Evolutionary conservation across 495 filamentous ascomycete genomes (phyloP).

Genomic region (Annulohypoxylon maeteangense): DNA sequence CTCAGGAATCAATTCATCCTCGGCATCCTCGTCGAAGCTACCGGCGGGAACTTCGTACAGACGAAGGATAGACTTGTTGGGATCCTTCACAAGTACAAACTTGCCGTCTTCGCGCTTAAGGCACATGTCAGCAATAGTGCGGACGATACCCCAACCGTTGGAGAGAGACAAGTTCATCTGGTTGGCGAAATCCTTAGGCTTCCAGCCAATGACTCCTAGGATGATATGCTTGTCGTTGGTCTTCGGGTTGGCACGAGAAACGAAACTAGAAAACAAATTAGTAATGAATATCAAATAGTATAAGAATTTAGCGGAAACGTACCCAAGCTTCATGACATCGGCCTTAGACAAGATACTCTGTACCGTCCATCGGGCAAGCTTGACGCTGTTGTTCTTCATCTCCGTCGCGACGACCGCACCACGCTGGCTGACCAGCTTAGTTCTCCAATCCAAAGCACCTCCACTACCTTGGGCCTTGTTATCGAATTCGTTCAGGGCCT

Average conservation of each 20-base stretch:
- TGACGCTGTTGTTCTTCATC: conserved; percentile 99
- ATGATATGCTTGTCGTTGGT: conserved; percentile 89
- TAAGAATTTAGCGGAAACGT: conserved; percentile 43
- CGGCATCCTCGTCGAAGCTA: conserved; percentile 77
- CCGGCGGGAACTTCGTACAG: conserved; percentile 89
- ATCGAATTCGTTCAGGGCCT: conserved; percentile 99
- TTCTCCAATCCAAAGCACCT: conserved; percentile 93
- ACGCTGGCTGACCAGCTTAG: conserved; percentile 89
- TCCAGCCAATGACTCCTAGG: conserved; percentile 95
- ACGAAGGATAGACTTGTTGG: conserved; percentile 92
- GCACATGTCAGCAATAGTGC: conserved; percentile 94
- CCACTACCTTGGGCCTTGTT: conserved; percentile 95
- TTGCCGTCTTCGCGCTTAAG: conserved; percentile 77
- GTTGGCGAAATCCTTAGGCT: conserved; percentile 92
- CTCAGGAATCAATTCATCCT: conserved; percentile 52
- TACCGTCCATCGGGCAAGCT: conserved; percentile 95
- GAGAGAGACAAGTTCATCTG: conserved; percentile 97
- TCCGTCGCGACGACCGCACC: conserved; percentile 98
- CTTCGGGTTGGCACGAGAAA: conserved; percentile 92
- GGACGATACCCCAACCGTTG: conserved; percentile 99
- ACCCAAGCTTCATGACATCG: conserved; percentile 97
- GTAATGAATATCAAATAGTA: conserved; percentile 11
- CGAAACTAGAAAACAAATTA: conserved; percentile 70
- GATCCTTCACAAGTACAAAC: conserved; percentile 82
- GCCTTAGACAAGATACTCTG: conserved; percentile 96